Conservation (phyloP, 1,139 yeast genomes). For the Saccharomyces pastorianus region DNA sequence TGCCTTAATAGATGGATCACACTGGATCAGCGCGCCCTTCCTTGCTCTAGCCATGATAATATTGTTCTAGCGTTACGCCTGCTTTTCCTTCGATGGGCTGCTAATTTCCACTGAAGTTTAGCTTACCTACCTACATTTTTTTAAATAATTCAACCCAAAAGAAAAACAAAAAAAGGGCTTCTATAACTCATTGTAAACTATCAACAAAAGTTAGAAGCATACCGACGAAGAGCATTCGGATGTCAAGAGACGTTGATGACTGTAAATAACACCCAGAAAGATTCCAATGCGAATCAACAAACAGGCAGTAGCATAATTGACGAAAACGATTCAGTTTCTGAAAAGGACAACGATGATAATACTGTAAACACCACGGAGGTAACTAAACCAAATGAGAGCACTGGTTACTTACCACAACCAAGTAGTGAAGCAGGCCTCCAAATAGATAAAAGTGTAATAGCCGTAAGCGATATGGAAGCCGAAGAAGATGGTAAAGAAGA, state of each 20-base stretch:
- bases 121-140: not conserved
- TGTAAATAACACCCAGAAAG: not conserved
- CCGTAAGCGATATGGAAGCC: constrained; percentile 2
- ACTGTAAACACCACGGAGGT: not conserved
- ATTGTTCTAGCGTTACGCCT: too few species aligned
- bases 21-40: constrained; percentile 34
- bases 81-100: too few species aligned
- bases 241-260: not conserved
- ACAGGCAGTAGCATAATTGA: not conserved
- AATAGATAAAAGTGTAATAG: not conserved
- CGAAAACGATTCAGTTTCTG: not conserved
- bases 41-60: constrained; percentile 30
- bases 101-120: too few species aligned
- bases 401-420: not conserved
- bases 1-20: constrained; percentile 92
- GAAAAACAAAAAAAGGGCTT: not conserved
- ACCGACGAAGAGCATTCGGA: not conserved
- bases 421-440: not conserved
- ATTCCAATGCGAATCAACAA: not conserved
- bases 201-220: not conserved
- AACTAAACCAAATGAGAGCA: not conserved
- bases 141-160: not conserved
- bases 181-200: not conserved
- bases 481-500: constrained; percentile 14
- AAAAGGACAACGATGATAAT: not conserved